Conservation (phyloP, 495 filamentous ascomycete species). For the Tirmania nivea region DNA sequence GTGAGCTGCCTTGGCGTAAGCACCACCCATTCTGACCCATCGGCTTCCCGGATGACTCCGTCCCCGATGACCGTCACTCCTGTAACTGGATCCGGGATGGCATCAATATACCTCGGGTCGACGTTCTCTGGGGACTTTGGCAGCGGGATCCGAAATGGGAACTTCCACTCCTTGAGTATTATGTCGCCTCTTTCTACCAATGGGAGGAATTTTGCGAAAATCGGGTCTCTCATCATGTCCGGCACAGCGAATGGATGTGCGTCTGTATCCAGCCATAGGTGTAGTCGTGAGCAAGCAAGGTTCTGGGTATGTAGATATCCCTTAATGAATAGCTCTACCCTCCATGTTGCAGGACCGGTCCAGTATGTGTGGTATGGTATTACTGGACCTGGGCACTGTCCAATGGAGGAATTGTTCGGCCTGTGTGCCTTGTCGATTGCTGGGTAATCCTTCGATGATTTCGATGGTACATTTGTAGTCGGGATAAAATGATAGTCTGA, state of each 20-base stretch:
- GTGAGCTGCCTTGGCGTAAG: constrained; percentile 33
- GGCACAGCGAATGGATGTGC: constrained; percentile 26
- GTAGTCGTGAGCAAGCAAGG: constrained; percentile 30
- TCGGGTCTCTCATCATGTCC: constrained; percentile 29
- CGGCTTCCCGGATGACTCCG: constrained; percentile 25
- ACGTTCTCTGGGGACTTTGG: constrained; percentile 21
- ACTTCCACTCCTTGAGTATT: constrained; percentile 29
- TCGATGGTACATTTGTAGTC: constrained; percentile 19
- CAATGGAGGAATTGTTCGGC: constrained; percentile 16
- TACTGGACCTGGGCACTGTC: constrained; percentile 31
- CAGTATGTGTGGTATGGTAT: constrained; percentile 36
- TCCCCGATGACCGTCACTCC: constrained; percentile 27
- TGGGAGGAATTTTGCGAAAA: constrained; percentile 31
- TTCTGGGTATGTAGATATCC: constrained; percentile 36
- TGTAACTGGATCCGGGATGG: constrained; percentile 18
- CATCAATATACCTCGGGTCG: neutral
- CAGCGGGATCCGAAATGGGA: constrained; percentile 31
- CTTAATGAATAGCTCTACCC: constrained; percentile 36
- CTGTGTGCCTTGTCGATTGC: constrained; percentile 17
- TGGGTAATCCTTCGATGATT: constrained; percentile 10
- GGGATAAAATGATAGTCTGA: constrained; percentile 29
- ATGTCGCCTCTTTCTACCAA: constrained; percentile 34
- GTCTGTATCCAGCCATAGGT: constrained; percentile 34
- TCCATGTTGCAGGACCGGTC: constrained; percentile 36
- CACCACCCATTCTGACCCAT: constrained; percentile 30